A percentile compares a stretch with the other conserved stretches of the same genome.
These are phyloP conservation scores for Barnettozyma sucrosica DNA, from an alignment of 805 yeast genomes.

Conservation along the genomic window DNA sequence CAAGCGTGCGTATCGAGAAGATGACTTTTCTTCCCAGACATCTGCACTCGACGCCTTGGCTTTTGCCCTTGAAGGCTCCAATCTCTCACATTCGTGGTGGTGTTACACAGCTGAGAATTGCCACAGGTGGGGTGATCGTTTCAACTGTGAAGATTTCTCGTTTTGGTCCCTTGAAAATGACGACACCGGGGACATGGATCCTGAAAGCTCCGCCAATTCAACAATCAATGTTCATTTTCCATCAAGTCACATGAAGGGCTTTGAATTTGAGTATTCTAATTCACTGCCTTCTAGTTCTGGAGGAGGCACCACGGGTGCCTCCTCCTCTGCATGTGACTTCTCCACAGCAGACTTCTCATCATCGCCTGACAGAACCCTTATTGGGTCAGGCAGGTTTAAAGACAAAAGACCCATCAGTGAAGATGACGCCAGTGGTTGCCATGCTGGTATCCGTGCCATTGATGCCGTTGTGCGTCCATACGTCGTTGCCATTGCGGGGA, in stretches of 20 bases:
- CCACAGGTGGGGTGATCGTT: slow-evolving; percentile 83
- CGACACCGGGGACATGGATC: slow-evolving; percentile 1
- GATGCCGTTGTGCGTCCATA: slow-evolving; percentile 76
- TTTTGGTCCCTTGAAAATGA: slow-evolving; percentile 70
- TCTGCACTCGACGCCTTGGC: slow-evolving; percentile 79
- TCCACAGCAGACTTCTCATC: background rate
- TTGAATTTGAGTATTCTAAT: background rate
- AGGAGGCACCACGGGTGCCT: background rate
- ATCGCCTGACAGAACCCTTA: background rate
- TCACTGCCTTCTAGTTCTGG: background rate
- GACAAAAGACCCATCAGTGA: slow-evolving; percentile 1
- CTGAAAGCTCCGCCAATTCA: background rate
- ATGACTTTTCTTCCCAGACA: slow-evolving; percentile 69
- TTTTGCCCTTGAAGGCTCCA: slow-evolving; percentile 69
- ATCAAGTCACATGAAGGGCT: background rate
- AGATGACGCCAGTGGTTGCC: background rate
- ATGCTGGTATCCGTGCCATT: slow-evolving; percentile 67
- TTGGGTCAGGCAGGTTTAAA: background rate
- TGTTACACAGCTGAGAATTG: slow-evolving; percentile 67
- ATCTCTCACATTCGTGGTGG: slow-evolving; percentile 79
- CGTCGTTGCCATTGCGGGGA: slow-evolving; percentile 60
- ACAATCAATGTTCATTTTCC: background rate
- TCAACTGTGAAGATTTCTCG: slow-evolving; percentile 94
- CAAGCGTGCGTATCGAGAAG: slow-evolving; percentile 60
- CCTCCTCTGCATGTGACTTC: background rate